Base-by-base conservation (phyloP, 306 rosid species). In the Cicer cuneatum region DNA sequence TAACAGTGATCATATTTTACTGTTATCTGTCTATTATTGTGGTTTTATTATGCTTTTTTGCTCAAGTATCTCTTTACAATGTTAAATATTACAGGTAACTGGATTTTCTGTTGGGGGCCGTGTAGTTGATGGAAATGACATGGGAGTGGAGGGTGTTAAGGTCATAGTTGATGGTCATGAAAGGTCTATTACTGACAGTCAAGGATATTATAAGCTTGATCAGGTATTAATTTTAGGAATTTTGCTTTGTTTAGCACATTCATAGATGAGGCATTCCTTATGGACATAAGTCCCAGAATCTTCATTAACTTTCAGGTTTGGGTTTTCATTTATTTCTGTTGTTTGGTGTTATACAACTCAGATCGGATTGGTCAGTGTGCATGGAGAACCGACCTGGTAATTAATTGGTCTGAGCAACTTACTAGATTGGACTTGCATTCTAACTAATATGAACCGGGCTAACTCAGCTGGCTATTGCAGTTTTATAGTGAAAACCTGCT, bases 51-150 rank as follows among this genome's bases (percentile, higher is more conserved):
- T 35, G 69, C 63, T 71, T 69, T 54, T 78, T 54, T 73, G 12
- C 49, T 69, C 40, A 48, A 43, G 16, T 69, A 67, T 72, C 58
- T 45, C 67, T 41, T 47, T 37, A 75, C 72, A 57, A 69, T 65
- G 64, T 53, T 60, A 49, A 76, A 66, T 79, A 79, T 83, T 48
- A 35, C 72, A 94, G 99, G 98, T 94, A 61, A 94, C 99, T 79
- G 99, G 99, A 75, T 94, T 94, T 86, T 94, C 99, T 82, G 85
- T 94, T 66, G 99, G 99, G 53, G 99, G 99, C 48, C 90, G 96
- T 53, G 99, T 90, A 37, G 84, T 94, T 76, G 96, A 92, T 85
- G 99, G 95, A 74, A 88, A 92, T 76, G 82, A 80, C 53, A 61
- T 86, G 66, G 99, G 99, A 65, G 92, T 94, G 66, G 96, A 89